Evolutionary conservation across 768 basidiomycete species (phyloP).

Genomic region (Phlebiopsis gigantea): DNA sequence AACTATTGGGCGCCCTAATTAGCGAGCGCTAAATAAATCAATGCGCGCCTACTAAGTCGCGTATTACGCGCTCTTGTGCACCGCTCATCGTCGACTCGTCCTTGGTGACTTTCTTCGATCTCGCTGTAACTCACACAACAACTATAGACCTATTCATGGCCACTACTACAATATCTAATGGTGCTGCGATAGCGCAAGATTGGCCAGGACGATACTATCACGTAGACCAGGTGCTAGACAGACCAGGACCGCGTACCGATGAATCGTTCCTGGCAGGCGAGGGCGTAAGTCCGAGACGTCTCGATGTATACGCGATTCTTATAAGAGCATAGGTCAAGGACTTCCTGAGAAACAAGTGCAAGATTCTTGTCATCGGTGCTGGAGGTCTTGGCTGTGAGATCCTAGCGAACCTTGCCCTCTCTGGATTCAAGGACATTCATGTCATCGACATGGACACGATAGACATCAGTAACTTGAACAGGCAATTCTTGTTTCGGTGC

Average conservation of each 20-base stretch:
- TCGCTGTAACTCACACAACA: neutral
- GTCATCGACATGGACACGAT: slow-evolving; percentile 99
- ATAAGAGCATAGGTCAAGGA: slow-evolving; percentile 63
- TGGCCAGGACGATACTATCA: slow-evolving; percentile 69
- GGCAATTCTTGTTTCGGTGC: slow-evolving; percentile 96
- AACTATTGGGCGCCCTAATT: neutral
- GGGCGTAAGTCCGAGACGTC: slow-evolving; percentile 42
- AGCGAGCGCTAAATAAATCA: neutral
- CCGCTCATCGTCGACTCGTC: neutral
- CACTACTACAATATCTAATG: slow-evolving; percentile 24
- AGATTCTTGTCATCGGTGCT: slow-evolving; percentile 96
- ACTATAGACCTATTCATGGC: neutral
- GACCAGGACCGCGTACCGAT: slow-evolving; percentile 86
- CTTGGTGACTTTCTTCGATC: slow-evolving; percentile 1
- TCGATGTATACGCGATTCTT: slow-evolving; percentile 4
- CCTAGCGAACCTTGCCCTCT: slow-evolving; percentile 89
- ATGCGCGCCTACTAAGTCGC: neutral
- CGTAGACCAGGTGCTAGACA: slow-evolving; percentile 82
- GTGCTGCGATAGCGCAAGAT: slow-evolving; percentile 32
- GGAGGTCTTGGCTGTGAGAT: slow-evolving; percentile 98
- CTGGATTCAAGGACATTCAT: slow-evolving; percentile 97
- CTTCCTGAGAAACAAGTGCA: slow-evolving; percentile 78
- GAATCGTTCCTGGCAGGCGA: slow-evolving; percentile 77
- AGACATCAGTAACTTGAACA: slow-evolving; percentile 97
- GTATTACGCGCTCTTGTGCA: neutral